Percentiles rank a stretch among this genome's conserved stretches.
phyloP scores from a whole-genome alignment of 768 basidiomycete genomes.

The Tubosaeta brunneosetosa region DNA sequence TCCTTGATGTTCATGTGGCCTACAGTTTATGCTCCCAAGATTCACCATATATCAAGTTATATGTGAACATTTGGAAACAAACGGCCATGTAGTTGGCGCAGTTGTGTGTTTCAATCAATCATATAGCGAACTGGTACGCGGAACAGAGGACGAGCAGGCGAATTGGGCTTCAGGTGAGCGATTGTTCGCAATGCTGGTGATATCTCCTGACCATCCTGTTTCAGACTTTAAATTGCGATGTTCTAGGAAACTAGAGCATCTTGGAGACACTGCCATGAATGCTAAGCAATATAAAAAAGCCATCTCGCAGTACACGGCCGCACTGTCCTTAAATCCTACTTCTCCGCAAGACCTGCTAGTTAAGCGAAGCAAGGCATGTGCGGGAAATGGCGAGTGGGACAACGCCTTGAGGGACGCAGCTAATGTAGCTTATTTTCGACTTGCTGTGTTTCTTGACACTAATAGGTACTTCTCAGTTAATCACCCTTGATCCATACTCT shows the following conservation, averaged over 20 bases:
- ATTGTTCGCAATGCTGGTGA: neutral
- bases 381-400: too few relatives aligned
- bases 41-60: neutral
- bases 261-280: too few relatives aligned
- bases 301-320: too few relatives aligned
- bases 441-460: neutral
- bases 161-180: slow-evolving; percentile 1
- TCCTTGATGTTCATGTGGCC: neutral
- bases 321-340: too few relatives aligned
- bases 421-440: too few relatives aligned
- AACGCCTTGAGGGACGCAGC: too few relatives aligned
- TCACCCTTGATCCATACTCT: neutral
- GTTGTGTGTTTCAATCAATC: neutral
- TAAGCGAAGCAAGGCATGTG: too few relatives aligned
- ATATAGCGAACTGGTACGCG: neutral
- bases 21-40: neutral
- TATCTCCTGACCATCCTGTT: too few relatives aligned
- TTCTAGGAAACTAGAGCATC: too few relatives aligned
- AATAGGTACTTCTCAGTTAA: neutral
- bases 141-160: neutral
- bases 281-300: too few relatives aligned
- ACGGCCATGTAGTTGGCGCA: neutral
- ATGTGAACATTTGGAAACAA: neutral
- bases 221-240: too few relatives aligned
- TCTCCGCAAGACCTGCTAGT: too few relatives aligned